Conservation (phyloP, 164 flowering plant species). For the Echeveria elegans region DNA sequence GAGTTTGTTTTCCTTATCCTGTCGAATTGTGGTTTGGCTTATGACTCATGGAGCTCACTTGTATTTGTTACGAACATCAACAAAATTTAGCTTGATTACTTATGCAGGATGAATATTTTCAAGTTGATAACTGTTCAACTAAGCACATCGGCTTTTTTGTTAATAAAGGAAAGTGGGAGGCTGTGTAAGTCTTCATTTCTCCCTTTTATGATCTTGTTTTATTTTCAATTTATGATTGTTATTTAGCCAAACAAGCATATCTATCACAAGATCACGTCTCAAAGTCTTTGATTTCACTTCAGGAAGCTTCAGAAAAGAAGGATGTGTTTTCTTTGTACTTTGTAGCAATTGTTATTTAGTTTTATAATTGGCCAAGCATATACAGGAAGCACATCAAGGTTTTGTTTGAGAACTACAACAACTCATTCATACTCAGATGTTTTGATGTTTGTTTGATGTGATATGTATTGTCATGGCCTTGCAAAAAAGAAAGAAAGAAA, state of each 20-base stretch:
- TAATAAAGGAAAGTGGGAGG: slow-evolving; percentile 86
- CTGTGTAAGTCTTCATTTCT: slow-evolving; percentile 49
- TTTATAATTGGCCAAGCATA: neutral
- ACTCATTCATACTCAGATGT: neutral
- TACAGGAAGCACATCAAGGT: neutral
- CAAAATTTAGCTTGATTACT: neutral
- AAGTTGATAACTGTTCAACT: slow-evolving; percentile 79
- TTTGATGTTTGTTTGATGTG: neutral
- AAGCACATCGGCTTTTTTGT: slow-evolving; percentile 95
- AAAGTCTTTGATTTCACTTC: neutral
- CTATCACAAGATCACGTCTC: neutral
- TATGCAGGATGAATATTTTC: slow-evolving; percentile 93
- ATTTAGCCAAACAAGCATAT: neutral
- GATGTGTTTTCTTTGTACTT: too few relatives aligned
- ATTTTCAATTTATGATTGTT: neutral
- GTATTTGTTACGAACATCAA: neutral
- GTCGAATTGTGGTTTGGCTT: neutral
- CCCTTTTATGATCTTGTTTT: neutral
- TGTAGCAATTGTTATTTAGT: neutral
- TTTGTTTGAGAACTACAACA: neutral
- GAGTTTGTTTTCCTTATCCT: too few relatives aligned
- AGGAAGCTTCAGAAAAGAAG: neutral
- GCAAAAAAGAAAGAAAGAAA: too few relatives aligned
- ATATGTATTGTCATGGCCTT: neutral
- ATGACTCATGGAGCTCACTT: neutral